phyloP scores from a whole-genome alignment of 495 filamentous ascomycete species.

The Penicillium taxi region DNA sequence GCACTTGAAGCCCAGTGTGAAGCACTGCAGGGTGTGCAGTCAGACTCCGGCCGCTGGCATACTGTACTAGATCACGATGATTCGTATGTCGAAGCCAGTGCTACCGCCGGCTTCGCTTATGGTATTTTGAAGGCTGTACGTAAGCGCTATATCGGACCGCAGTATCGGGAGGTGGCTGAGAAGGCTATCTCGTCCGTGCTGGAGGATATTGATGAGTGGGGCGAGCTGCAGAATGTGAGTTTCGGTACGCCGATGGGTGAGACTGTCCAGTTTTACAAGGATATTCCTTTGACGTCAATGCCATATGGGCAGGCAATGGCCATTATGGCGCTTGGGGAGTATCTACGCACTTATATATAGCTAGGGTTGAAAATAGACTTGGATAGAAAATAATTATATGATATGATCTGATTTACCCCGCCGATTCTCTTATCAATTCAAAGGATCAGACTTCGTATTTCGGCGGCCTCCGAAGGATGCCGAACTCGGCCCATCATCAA shows the following conservation, averaged over 20 bases:
- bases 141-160: constrained; percentile 53
- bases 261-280: constrained; percentile 58
- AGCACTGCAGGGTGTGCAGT: constrained; percentile 50
- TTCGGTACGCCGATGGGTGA: constrained; percentile 69
- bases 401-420: too few relatives aligned
- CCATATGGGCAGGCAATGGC: constrained; percentile 75
- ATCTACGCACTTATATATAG: constrained; percentile 46
- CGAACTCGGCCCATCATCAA: background rate
- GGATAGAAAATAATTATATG: too few relatives aligned
- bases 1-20: constrained; percentile 55
- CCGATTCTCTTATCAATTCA: too few relatives aligned
- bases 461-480: too few relatives aligned
- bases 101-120: constrained; percentile 68
- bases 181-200: constrained; percentile 55
- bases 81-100: constrained; percentile 62
- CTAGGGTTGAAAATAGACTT: too few relatives aligned
- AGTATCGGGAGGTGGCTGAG: constrained; percentile 45
- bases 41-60: constrained; percentile 52
- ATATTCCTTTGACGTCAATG: constrained; percentile 64
- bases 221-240: constrained; percentile 60
- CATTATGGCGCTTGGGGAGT: constrained; percentile 62
- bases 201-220: constrained; percentile 48
- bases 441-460: too few relatives aligned
- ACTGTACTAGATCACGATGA: constrained; percentile 57
- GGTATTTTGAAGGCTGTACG: constrained; percentile 63